phyloP scores from a whole-genome alignment of 1,284 basidiomycete species.

The Cryptococcus wingfieldii region DNA sequence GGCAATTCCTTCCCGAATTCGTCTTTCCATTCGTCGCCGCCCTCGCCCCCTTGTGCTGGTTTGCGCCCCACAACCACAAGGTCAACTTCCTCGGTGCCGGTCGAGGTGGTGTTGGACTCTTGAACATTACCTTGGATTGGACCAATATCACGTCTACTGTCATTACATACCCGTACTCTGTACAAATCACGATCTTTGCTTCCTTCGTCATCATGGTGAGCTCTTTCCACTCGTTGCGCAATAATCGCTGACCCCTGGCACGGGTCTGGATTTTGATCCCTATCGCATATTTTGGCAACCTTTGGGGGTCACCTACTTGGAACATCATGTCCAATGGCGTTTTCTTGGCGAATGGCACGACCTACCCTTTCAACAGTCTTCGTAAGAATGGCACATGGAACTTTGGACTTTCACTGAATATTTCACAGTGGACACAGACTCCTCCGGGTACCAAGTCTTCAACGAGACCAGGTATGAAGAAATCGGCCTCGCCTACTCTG shows the following conservation, averaged over 20 bases:
- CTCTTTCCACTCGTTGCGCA: not conserved
- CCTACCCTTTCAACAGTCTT: conserved; percentile 18
- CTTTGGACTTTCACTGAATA: not conserved
- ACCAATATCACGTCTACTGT: conserved; percentile 24
- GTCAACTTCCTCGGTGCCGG: conserved; percentile 22
- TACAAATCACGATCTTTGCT: conserved; percentile 18
- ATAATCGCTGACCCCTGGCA: not conserved
- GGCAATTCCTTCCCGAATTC: conserved; percentile 24
- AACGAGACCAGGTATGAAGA: conserved; percentile 17
- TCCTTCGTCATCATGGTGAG: conserved; percentile 17
- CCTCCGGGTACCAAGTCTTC: conserved; percentile 8
- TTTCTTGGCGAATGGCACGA: conserved; percentile 17
- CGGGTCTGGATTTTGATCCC: conserved; percentile 21
- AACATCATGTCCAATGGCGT: conserved; percentile 22
- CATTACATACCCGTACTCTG: conserved; percentile 19
- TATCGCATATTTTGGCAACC: conserved; percentile 16
- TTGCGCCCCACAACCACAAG: conserved; percentile 13
- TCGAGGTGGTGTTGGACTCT: conserved; percentile 16
- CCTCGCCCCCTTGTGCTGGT: conserved; percentile 23
- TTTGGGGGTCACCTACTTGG: conserved; percentile 19
- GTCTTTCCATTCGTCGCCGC: conserved; percentile 17
- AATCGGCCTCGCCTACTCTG: conserved; percentile 17
- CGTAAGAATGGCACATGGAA: not conserved
- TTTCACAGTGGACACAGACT: conserved; percentile 8
- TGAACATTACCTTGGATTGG: conserved; percentile 25